Conservation (phyloP, 2,329 filamentous ascomycete genomes). For the Didymella arachidicola region DNA sequence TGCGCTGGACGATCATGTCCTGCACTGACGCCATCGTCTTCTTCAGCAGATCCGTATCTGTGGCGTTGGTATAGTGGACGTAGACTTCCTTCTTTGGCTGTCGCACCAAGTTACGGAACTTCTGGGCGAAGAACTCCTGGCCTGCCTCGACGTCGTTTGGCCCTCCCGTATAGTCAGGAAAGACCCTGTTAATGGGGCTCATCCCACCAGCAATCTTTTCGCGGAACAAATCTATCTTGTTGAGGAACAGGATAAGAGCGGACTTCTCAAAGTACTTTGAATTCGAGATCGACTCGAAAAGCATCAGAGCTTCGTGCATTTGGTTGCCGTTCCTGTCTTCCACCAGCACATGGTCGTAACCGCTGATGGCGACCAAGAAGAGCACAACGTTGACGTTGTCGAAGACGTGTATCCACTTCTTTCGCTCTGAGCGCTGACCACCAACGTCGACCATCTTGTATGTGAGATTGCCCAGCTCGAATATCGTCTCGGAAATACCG, state of each 20-base stretch:
- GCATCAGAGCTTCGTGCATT: slow-evolving; percentile 63
- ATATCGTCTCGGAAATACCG: slow-evolving; percentile 93
- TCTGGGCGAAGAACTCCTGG: slow-evolving; percentile 60
- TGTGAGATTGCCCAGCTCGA: slow-evolving; percentile 88
- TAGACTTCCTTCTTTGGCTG: slow-evolving; percentile 61
- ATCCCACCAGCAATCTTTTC: slow-evolving; percentile 58
- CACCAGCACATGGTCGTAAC: slow-evolving; percentile 94
- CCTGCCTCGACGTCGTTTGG: slow-evolving; percentile 57
- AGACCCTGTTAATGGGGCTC: slow-evolving; percentile 58
- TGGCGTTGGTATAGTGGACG: slow-evolving; percentile 62
- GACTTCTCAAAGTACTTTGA: slow-evolving; percentile 62
- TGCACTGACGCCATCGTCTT: slow-evolving; percentile 63
- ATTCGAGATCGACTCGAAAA: slow-evolving; percentile 62
- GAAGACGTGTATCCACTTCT: slow-evolving; percentile 98
- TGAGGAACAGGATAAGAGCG: slow-evolving; percentile 61
- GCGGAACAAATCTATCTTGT: slow-evolving; percentile 62
- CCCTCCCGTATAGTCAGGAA: slow-evolving; percentile 58
- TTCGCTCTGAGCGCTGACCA: slow-evolving; percentile 88
- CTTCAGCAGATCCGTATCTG: slow-evolving; percentile 64
- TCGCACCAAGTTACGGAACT: slow-evolving; percentile 60
- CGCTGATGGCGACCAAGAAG: slow-evolving; percentile 93
- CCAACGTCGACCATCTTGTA: slow-evolving; percentile 98
- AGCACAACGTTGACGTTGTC: slow-evolving; percentile 92
- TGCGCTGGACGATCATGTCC: slow-evolving; percentile 63
- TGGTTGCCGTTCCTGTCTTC: slow-evolving; percentile 89